Percentiles rank a stretch among this genome's conserved stretches.
Evolutionary conservation across 176 grass and related monocot genomes (phyloP).

Genomic region (Microstegium vimineum): DNA sequence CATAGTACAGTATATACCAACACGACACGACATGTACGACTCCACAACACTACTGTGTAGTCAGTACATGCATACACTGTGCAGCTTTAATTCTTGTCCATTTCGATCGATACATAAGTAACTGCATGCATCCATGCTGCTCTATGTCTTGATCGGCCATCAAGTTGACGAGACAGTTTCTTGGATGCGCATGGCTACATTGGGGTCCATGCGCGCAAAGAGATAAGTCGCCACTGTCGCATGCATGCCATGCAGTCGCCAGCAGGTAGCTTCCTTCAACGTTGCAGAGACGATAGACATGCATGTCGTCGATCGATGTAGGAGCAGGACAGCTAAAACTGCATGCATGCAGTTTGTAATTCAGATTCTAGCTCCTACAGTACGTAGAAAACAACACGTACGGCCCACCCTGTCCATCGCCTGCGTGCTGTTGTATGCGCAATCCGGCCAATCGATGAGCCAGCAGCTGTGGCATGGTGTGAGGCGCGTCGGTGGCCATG

Average conservation of each 20-base stretch:
- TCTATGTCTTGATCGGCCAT: background rate
- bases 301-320: background rate
- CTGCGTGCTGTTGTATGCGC: background rate
- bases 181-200: slow-evolving; percentile 23
- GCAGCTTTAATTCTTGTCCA: background rate
- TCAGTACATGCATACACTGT: background rate
- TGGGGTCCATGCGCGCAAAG: slow-evolving; percentile 27
- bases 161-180: background rate
- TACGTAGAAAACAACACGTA: background rate
- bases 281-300: background rate
- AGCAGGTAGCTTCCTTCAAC: too few species aligned
- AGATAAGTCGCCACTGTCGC: too few species aligned
- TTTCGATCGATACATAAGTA: background rate
- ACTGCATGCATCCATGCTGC: background rate
- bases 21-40: too few species aligned
- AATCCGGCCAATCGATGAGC: background rate
- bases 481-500: slow-evolving; percentile 16
- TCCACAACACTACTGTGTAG: too few species aligned
- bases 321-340: slow-evolving; percentile 12
- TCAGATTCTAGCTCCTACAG: background rate
- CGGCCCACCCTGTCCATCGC: background rate
- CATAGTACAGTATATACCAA: too few species aligned
- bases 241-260: too few species aligned
- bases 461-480: background rate
- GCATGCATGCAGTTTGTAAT: background rate